These are phyloP conservation scores for Phialemoniopsis sp. DNA, from an alignment of 2,329 filamentous ascomycete genomes.

Conservation along the genomic window DNA sequence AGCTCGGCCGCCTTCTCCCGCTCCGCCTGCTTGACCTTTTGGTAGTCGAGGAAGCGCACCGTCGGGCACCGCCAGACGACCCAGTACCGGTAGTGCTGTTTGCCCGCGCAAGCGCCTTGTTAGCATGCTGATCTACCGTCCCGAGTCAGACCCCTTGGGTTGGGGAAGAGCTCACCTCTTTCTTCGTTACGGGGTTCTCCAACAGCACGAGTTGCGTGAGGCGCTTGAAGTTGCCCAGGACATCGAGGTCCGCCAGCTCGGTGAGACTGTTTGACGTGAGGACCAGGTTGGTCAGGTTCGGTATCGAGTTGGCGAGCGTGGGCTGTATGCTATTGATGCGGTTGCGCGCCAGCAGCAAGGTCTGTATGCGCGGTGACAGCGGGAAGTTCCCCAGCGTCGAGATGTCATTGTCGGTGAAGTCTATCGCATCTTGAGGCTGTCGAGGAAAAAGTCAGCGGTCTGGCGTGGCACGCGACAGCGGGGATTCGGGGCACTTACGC, in stretches of 20 bases:
- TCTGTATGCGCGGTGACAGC: constrained; percentile 80
- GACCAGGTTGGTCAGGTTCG: constrained; percentile 77
- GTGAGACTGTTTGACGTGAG: constrained; percentile 77
- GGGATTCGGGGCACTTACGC: constrained; percentile 52
- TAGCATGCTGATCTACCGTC: too few relatives aligned
- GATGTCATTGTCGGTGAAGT: constrained; percentile 98
- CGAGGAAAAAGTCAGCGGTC: constrained; percentile 3
- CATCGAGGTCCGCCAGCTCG: constrained; percentile 84
- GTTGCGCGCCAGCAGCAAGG: constrained; percentile 85
- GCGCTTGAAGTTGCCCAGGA: constrained; percentile 62
- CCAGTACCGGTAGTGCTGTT: constrained; percentile 87
- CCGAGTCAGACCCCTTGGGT: too few relatives aligned
- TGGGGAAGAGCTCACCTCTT: constrained; percentile 66
- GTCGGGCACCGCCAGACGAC: constrained; percentile 80
- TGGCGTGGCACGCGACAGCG: background rate
- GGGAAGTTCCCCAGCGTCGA: constrained; percentile 88
- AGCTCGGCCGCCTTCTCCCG: constrained; percentile 71
- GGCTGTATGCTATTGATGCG: constrained; percentile 79
- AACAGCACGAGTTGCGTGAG: constrained; percentile 77
- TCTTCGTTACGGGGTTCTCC: constrained; percentile 87
- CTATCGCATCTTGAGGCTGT: constrained; percentile 92
- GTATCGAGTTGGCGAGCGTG: constrained; percentile 68
- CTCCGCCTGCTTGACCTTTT: constrained; percentile 86
- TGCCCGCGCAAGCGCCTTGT: too few relatives aligned
- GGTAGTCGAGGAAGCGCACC: constrained; percentile 87